Percentiles rank a stretch among this genome's conserved stretches.
These are phyloP conservation scores for Colletotrichum spinosum DNA, from an alignment of 2,329 filamentous ascomycete species.

Conservation along the genomic window DNA sequence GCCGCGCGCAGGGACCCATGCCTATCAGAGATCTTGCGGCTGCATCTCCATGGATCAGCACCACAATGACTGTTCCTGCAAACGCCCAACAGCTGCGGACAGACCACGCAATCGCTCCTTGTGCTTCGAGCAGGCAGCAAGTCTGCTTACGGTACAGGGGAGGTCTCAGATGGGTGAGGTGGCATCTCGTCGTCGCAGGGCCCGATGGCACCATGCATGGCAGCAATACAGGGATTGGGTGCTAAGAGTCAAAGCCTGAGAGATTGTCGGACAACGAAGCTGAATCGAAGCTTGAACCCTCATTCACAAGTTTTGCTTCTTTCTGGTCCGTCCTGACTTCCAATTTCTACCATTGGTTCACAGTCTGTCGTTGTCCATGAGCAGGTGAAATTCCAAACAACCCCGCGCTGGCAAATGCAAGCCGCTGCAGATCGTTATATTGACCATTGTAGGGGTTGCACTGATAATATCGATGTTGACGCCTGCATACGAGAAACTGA, in stretches of 20 bases:
- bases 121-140: not conserved
- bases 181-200: conserved; percentile 10
- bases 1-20: conserved; percentile 2
- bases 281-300: conserved; percentile 1
- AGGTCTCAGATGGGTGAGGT: conserved; percentile 21
- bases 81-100: not conserved
- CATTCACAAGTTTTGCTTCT: conserved; percentile 20
- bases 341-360: conserved; percentile 1
- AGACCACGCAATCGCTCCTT: not conserved
- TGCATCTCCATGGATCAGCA: conserved; percentile 15
- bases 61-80: not conserved
- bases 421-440: conserved; percentile 32
- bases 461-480: not conserved
- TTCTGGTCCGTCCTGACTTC: not conserved
- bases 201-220: conserved; percentile 1
- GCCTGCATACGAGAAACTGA: no score
- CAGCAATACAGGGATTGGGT: not conserved
- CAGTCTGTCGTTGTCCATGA: not conserved
- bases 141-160: not conserved
- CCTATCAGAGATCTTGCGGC: conserved; percentile 8
- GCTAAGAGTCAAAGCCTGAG: not conserved
- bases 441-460: conserved; percentile 8
- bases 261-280: not conserved
- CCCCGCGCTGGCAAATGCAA: conserved; percentile 22
- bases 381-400: not conserved